Percentiles rank a stretch among this genome's conserved stretches.
phyloP scores from a whole-genome alignment of 805 yeast genomes.

The Sugiyamaella lignohabitans region DNA sequence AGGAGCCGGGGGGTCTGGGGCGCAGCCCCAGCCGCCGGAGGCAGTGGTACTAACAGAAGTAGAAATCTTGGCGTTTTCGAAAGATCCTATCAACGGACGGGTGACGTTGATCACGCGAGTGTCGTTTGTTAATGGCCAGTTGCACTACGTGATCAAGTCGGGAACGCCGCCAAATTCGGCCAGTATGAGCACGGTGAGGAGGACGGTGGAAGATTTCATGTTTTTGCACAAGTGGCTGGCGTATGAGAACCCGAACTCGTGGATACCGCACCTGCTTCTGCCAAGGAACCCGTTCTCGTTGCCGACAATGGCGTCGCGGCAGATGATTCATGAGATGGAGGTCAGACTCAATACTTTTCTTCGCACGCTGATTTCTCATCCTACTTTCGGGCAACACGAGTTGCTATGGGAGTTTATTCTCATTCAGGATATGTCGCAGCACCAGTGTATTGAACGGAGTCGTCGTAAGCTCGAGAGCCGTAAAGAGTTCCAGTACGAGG shows the following conservation, averaged over 20 bases:
- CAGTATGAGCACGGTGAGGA: slow-evolving; percentile 22
- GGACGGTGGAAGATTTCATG: slow-evolving; percentile 30
- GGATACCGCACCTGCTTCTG: slow-evolving; percentile 31
- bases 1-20: too few species aligned
- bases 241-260: slow-evolving; percentile 32
- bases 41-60: not conserved
- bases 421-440: slow-evolving; percentile 21
- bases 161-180: slow-evolving; percentile 10
- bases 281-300: slow-evolving; percentile 27
- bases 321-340: slow-evolving; percentile 34
- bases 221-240: slow-evolving; percentile 30
- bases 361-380: slow-evolving; percentile 37
- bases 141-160: slow-evolving; percentile 22
- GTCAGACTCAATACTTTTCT: slow-evolving; percentile 46
- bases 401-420: slow-evolving; percentile 39
- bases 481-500: slow-evolving; percentile 20
- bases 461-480: slow-evolving; percentile 23
- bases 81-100: slow-evolving; percentile 4
- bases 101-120: slow-evolving; percentile 8
- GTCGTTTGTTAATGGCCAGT: slow-evolving; percentile 16
- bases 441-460: slow-evolving; percentile 23
- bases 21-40: not conserved
- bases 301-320: slow-evolving; percentile 28
- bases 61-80: slow-evolving; percentile 7
- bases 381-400: slow-evolving; percentile 33